Base-by-base conservation (phyloP, 768 basidiomycete species). In the Favolaschia claudopus region DNA sequence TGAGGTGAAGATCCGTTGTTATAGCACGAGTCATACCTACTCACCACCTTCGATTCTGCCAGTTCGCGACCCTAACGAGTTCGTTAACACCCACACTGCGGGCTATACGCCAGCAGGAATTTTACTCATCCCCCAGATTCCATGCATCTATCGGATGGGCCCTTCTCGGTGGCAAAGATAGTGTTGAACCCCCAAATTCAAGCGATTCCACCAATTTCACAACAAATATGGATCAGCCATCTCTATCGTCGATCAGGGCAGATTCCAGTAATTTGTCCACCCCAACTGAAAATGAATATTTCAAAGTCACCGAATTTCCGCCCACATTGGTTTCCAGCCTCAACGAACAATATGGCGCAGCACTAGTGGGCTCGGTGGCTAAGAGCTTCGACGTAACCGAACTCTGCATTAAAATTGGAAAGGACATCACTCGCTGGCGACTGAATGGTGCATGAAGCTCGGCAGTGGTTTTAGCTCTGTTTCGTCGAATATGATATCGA, bases 101-200 rank as follows among this genome's bases (percentile, higher is more conserved):
- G 27, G 69, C 72, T 4, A 76, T 93, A 31, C 87, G 89, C 50
- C 90, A 96, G 64, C 87, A 89, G 62, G 82, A 84, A 54, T 97
- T 93, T 73, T 96, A 98, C 74, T 67, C 77, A 31, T 76, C 85
- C 28, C 94, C 96, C 19, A 85, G 88, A 40, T 97, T 95, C 68
- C 96, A 98, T 69, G 83, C 91, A 13, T 96, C 94, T 2, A 86
- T 97, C 52, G 93, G 88, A 10, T 97, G 96, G 95, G 86, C 88
- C 14, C 79, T 94, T 39, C 82, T 93, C 46, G 78, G 84, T 66
- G 63, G 53, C 44, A 44, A 57, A 49, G 40, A 33, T 42, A 48
- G 46, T 17, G 15, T 48, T 31, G 33, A 13, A 5, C 31, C 58
- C 29, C n/a, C 52, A 20, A 13, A 32, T 12, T 12, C 42, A 33